Conservation (phyloP, 441 rosid species). For the Arabidopsis hybrid region DNA sequence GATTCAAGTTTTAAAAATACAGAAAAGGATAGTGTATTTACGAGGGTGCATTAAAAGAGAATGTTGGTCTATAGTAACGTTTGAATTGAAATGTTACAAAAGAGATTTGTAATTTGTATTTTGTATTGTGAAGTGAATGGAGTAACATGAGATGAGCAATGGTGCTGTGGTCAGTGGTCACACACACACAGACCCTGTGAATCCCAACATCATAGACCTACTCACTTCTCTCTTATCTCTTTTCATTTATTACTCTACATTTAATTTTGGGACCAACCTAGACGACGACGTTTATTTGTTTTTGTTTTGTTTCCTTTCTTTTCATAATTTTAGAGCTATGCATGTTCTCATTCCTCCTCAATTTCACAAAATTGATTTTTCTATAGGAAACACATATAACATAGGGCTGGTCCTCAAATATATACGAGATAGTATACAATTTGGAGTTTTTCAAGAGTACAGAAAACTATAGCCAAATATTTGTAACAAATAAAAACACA, state of each 20-base stretch:
- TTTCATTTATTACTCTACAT: constrained; percentile 43
- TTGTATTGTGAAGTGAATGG: constrained; percentile 26
- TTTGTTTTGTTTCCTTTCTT: not conserved
- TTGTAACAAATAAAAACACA: not conserved
- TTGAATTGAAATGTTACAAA: constrained; percentile 34
- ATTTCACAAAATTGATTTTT: not conserved
- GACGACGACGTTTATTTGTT: constrained; percentile 38
- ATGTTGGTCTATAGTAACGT: constrained; percentile 42
- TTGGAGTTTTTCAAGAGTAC: not conserved
- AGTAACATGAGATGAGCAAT: constrained; percentile 38
- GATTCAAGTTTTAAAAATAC: not conserved
- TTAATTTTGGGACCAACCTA: constrained; percentile 40
- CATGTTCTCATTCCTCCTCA: not conserved
- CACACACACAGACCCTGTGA: constrained; percentile 41
- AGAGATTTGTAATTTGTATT: constrained; percentile 29
- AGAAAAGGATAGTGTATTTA: constrained; percentile 3
- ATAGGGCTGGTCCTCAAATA: not conserved
- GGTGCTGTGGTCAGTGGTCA: constrained; percentile 44
- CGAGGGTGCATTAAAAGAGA: constrained; percentile 43
- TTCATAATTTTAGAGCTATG: not conserved
- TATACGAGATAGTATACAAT: not conserved
- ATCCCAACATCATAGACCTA: constrained; percentile 42
- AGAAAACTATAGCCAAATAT: not conserved
- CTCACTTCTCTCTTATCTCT: constrained; percentile 38
- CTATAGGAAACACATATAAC: not conserved